Conservation (phyloP, 176 grass and related monocot species). For the Chrysopogon serrulatus region DNA sequence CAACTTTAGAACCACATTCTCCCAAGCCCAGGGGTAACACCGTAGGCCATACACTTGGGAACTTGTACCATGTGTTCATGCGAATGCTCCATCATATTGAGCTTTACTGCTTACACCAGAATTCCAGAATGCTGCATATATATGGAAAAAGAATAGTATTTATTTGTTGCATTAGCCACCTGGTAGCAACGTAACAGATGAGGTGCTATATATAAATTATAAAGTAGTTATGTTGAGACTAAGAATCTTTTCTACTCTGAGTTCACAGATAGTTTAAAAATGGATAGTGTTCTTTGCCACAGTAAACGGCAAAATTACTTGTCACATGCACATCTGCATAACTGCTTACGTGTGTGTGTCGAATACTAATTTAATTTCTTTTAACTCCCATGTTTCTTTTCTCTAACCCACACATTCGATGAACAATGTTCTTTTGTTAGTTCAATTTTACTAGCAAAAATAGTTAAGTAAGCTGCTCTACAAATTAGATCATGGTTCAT, state of each 20-base stretch:
- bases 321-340: no score
- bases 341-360: no score
- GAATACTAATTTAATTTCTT: no score
- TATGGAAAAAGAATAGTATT: background rate
- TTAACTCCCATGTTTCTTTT: no score
- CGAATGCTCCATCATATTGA: background rate
- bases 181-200: background rate
- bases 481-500: no score
- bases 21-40: background rate
- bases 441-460: no score
- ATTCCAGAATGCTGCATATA: background rate
- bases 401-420: no score
- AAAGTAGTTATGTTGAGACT: background rate
- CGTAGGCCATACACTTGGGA: background rate
- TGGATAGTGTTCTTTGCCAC: no score
- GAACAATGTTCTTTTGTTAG: no score
- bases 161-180: background rate
- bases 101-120: background rate
- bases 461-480: no score
- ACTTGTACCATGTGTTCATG: background rate
- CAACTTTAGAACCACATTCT: slow-evolving; percentile 2
- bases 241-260: background rate
- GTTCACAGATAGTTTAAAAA: no score
- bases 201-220: background rate
- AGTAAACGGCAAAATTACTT: no score